Conservation (phyloP, 1,284 basidiomycete genomes). For the Irpex lacteus region DNA sequence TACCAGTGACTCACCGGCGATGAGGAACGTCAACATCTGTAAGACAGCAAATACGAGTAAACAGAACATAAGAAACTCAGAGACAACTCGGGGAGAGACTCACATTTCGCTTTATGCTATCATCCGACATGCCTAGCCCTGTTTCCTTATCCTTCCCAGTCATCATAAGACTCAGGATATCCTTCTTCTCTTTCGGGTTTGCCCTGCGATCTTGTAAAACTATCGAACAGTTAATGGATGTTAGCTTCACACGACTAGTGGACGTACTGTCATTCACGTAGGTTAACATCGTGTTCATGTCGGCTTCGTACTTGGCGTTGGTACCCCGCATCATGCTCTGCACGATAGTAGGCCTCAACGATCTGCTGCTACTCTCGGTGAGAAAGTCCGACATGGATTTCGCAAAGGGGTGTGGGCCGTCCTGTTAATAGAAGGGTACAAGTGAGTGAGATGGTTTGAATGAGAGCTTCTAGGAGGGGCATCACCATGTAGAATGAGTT, state of each 20-base stretch:
- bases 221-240: constrained; percentile 13
- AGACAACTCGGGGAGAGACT: constrained; percentile 5
- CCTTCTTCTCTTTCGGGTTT: constrained; percentile 34
- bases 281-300: constrained; percentile 36
- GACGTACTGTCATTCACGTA: constrained; percentile 37
- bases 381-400: constrained; percentile 42
- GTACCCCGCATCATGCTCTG: constrained; percentile 33
- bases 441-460: neutral
- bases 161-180: constrained; percentile 45
- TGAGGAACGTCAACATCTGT: constrained; percentile 48
- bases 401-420: constrained; percentile 39
- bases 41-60: neutral
- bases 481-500: constrained; percentile 27
- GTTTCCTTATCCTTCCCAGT: constrained; percentile 42
- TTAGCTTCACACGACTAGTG: neutral
- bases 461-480: neutral
- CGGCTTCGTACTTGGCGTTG: constrained; percentile 37
- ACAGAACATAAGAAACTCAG: neutral
- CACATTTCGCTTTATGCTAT: constrained; percentile 44
- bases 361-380: constrained; percentile 33
- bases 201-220: constrained; percentile 36
- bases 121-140: constrained; percentile 36
- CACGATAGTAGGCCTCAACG: constrained; percentile 33
- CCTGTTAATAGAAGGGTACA: constrained; percentile 15
- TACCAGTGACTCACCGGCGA: constrained; percentile 34